phyloP scores from a whole-genome alignment of 2,329 filamentous ascomycete species.

The Trichoderma atrobrunneum region DNA sequence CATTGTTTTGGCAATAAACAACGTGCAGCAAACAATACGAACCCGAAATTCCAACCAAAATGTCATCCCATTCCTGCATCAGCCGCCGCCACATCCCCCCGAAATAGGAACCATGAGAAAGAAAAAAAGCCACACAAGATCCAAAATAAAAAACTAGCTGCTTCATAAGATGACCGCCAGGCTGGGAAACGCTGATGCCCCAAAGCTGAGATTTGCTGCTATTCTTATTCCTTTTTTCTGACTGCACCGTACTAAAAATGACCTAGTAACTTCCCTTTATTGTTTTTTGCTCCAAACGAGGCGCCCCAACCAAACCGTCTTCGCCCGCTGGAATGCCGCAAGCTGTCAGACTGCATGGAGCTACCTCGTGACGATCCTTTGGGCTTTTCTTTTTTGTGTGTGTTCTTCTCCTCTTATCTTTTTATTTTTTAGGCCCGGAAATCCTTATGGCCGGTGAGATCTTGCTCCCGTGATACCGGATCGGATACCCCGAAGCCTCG shows the following conservation, averaged over 20 bases:
- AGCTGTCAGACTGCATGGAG: background rate
- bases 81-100: background rate
- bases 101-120: background rate
- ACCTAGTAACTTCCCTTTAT: background rate
- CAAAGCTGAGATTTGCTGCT: background rate
- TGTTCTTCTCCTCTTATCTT: background rate
- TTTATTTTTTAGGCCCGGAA: background rate
- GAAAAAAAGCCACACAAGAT: background rate
- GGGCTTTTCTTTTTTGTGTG: background rate
- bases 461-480: background rate
- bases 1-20: background rate
- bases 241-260: background rate
- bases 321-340: background rate
- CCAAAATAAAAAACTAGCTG: background rate
- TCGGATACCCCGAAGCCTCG: background rate
- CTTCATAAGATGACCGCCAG: background rate
- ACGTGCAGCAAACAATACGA: background rate
- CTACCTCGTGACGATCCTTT: conserved; percentile 1
- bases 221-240: background rate
- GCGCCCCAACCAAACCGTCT: background rate
- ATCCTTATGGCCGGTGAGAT: background rate
- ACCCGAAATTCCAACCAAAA: background rate
- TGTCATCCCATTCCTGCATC: background rate
- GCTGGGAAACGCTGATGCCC: background rate
- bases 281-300: background rate